Percentiles rank a stretch among this genome's conserved stretches.
Conservation (phyloP, 1,284 basidiomycete genomes). For the Phellopilus nigrolimitatus region DNA sequence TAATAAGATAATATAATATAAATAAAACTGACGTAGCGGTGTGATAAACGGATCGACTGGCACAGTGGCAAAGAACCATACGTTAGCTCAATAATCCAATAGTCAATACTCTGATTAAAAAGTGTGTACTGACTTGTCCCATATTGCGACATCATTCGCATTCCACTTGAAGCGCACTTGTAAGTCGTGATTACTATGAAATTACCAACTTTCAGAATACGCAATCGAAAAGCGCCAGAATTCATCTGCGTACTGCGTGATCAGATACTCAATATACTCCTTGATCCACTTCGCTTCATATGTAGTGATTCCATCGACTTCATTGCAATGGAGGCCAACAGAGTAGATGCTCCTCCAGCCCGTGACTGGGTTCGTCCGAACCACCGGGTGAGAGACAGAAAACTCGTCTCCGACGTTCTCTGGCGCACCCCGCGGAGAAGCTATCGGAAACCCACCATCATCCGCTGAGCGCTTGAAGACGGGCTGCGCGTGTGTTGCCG, state of each 20-base stretch:
- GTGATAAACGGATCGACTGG: conserved; percentile 19
- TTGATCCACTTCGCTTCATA: conserved; percentile 14
- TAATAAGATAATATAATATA: neutral
- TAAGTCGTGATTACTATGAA: conserved; percentile 34
- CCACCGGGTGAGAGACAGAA: conserved; percentile 31
- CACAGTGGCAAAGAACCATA: too few relatives aligned
- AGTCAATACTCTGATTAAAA: neutral
- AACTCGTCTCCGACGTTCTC: conserved; percentile 41
- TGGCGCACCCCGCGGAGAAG: conserved; percentile 33
- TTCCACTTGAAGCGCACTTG: conserved; percentile 45
- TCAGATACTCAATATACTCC: conserved; percentile 28
- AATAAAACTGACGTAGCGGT: conserved; percentile 16
- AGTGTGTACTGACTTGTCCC: conserved; percentile 32
- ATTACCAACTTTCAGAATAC: neutral
- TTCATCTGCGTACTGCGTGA: conserved; percentile 16
- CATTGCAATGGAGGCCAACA: conserved; percentile 25
- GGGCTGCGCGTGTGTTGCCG: conserved; percentile 34
- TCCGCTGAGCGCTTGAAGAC: conserved; percentile 29
- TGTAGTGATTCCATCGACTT: conserved; percentile 18
- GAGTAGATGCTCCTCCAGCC: conserved; percentile 44
- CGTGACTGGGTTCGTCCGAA: conserved; percentile 22
- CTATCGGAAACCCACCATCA: conserved; percentile 17
- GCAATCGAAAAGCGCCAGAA: neutral
- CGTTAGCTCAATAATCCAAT: neutral
- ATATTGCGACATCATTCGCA: conserved; percentile 35